A percentile compares a stretch with the other conserved stretches of the same genome.
These are phyloP conservation scores for Paecilomyces formosus DNA, from an alignment of 2,329 filamentous ascomycete species.

Conservation along the genomic window DNA sequence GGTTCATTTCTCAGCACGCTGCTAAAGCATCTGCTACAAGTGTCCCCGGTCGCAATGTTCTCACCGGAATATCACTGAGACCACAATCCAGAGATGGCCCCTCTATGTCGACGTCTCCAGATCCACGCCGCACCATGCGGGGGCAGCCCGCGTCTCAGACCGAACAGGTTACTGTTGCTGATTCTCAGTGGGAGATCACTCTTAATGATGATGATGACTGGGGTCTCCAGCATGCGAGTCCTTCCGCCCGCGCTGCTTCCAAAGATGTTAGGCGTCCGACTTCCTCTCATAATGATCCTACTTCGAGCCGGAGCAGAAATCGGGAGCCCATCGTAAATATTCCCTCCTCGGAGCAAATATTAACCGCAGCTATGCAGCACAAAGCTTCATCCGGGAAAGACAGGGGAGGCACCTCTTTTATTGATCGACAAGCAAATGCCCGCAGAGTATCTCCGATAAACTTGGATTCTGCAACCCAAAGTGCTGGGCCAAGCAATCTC, in stretches of 20 bases:
- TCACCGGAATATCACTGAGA: background rate
- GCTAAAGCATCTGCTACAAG: background rate
- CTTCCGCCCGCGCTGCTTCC: background rate
- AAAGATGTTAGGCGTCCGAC: background rate
- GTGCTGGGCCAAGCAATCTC: background rate
- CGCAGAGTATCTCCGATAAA: conserved; percentile 27
- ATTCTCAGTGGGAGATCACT: conserved; percentile 6
- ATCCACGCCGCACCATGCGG: background rate
- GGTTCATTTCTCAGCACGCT: background rate
- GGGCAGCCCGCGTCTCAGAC: conserved; percentile 4
- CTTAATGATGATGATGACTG: background rate
- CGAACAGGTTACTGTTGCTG: conserved; percentile 6
- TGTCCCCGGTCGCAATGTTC: background rate
- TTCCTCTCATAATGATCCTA: background rate
- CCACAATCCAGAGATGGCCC: background rate
- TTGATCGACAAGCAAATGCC: conserved; percentile 29
- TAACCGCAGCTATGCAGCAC: conserved; percentile 7
- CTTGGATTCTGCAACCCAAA: conserved; percentile 6
- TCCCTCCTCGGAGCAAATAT: conserved; percentile 4
- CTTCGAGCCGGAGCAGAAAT: background rate
- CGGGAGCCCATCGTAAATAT: background rate
- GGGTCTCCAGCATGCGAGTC: background rate
- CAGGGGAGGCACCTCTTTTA: conserved; percentile 13
- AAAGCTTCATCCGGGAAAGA: background rate
- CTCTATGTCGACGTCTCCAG: background rate